Evolutionary conservation across 73 alveolate species (phyloP), one percentile per base, ranked within the genome.

Genomic region (Tetrahymena thermophila): DNA sequence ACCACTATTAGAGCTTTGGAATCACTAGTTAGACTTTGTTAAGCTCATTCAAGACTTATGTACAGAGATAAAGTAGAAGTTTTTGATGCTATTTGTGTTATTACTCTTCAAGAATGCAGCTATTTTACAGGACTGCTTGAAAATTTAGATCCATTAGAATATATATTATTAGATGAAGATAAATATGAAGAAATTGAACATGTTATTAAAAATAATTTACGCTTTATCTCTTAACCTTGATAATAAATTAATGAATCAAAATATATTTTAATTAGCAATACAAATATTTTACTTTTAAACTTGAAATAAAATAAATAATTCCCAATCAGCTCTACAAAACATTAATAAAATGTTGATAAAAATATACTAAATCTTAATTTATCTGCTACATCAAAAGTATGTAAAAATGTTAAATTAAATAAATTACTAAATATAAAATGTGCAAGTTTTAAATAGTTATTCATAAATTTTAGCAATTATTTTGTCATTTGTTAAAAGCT

Each of bases 11-110:
- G 99, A 94, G 94, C 96, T 94, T 93, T 98, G 34, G 99, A 98
- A 94, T 42, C 97, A 21, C 43, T 98, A 42, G 96, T 98, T 10
- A 96, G 99, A 94, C 96, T 98, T 93, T 84, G 97, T n/a, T 96
- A 98, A 96, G 99, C 99, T 35, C 99, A 98, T 97, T 98, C 99
- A 7, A 84, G 98, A 56, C 85, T 98, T 17, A 93, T 97, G 95
- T 96, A 95, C 43, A 97, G 97, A 94, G 56, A 94, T 89, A 96
- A 94, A 57, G 97, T 98, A 15, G 95, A 96, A 31, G 85, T 84
- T n/a, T 97, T 97, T 94, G 99, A 98, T 94, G 98, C 98, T 15
- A 94, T 97, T 9, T 38, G 96, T 38, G 98, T 97, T 23, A 96
- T 98, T 34, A 94, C 97, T 31, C 94, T 98, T 34, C 93, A 95